These are phyloP conservation scores for Hyphopichia homilentoma DNA, from an alignment of 805 yeast species.

Conservation along the genomic window DNA sequence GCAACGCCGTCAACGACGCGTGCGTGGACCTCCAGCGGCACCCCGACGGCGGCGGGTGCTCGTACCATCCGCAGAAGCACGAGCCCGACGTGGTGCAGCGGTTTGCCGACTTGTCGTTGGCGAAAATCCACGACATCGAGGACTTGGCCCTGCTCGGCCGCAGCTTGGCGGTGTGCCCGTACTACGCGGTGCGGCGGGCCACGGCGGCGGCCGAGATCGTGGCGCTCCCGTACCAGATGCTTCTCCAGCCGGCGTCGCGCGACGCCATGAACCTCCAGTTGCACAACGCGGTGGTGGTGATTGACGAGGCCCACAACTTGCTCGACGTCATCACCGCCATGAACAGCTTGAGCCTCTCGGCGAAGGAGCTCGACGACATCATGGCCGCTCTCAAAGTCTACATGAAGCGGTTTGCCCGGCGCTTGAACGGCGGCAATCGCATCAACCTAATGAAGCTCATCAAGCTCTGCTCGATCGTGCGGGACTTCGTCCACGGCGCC, in stretches of 20 bases:
- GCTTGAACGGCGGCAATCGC: constrained; percentile 69
- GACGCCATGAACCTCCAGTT: constrained; percentile 55
- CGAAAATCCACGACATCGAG: constrained; percentile 72
- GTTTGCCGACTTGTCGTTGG: constrained; percentile 53
- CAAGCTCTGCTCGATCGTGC: constrained; percentile 52
- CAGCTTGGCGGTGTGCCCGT: constrained; percentile 65
- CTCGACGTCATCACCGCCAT: constrained; percentile 71
- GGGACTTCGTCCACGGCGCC: constrained; percentile 51
- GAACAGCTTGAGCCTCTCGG: constrained; percentile 57
- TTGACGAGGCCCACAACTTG: constrained; percentile 92
- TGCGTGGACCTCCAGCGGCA: constrained; percentile 66
- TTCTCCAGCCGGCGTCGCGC: constrained; percentile 61
- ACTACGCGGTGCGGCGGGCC: constrained; percentile 66
- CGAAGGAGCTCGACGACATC: constrained; percentile 44
- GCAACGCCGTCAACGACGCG: constrained; percentile 68
- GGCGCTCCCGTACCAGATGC: constrained; percentile 80
- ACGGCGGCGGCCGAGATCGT: constrained; percentile 64
- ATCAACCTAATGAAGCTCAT: constrained; percentile 62
- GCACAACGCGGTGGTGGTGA: constrained; percentile 63
- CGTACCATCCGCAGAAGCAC: constrained; percentile 12
- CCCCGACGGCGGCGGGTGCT: constrained; percentile 19
- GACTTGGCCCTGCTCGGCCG: constrained; percentile 64
- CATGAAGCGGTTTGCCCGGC: constrained; percentile 53
- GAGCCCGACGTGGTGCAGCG: constrained; percentile 28
- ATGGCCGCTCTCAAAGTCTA: constrained; percentile 52